Evolutionary conservation across 2,329 filamentous ascomycete species (phyloP).

Genomic region (Colletotrichum chlorophyti): DNA sequence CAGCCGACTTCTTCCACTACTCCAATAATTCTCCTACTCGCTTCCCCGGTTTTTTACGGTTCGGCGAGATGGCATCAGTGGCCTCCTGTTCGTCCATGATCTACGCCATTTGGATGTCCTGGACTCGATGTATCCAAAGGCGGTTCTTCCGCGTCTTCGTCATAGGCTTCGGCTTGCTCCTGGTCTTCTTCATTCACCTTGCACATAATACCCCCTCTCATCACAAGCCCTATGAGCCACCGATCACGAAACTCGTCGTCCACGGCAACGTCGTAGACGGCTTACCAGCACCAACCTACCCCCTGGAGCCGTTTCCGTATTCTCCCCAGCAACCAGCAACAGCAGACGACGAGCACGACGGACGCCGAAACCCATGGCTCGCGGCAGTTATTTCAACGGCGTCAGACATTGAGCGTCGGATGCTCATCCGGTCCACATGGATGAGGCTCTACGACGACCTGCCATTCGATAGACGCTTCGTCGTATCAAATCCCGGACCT

Average conservation of each 20-base stretch:
- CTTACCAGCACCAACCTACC: conserved; percentile 23
- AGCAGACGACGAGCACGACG: neutral
- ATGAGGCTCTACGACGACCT: conserved; percentile 38
- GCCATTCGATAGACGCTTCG: conserved; percentile 38
- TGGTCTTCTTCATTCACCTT: conserved; percentile 10
- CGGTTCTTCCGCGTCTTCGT: conserved; percentile 13
- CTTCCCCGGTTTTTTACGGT: no score
- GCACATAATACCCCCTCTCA: conserved; percentile 5
- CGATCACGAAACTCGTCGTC: conserved; percentile 17
- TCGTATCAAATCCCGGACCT: conserved; percentile 38
- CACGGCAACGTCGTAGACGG: conserved; percentile 21
- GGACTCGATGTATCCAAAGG: conserved; percentile 10
- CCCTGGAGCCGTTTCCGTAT: conserved; percentile 33
- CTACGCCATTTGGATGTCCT: conserved; percentile 4
- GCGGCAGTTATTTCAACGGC: conserved; percentile 38
- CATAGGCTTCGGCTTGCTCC: conserved; percentile 4
- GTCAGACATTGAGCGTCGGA: conserved; percentile 35
- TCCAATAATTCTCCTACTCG: neutral
- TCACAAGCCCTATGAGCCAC: conserved; percentile 22
- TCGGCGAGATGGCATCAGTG: conserved; percentile 10
- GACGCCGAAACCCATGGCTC: conserved; percentile 33
- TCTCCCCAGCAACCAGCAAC: conserved; percentile 31
- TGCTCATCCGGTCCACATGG: conserved; percentile 40
- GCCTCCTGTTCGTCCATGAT: neutral
- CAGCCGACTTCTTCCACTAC: conserved; percentile 2